These are phyloP conservation scores for Talaromyces sp. DNA, from an alignment of 2,329 filamentous ascomycete species.

Conservation along the genomic window DNA sequence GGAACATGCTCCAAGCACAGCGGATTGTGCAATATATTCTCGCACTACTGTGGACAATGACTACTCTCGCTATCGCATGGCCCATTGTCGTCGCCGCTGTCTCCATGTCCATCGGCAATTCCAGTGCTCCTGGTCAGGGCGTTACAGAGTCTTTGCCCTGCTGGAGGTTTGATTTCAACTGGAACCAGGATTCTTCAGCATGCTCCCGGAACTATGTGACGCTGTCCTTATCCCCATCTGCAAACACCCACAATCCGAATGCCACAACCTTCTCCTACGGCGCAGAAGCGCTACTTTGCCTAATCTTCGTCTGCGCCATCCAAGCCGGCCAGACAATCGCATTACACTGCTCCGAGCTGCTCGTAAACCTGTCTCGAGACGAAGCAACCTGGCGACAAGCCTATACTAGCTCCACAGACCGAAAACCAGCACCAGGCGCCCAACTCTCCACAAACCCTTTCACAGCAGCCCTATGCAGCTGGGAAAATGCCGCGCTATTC, in stretches of 20 bases:
- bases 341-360: constrained; percentile 14
- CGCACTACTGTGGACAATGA: not conserved
- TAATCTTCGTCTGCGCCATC: not conserved
- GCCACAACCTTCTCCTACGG: not conserved
- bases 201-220: not conserved
- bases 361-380: constrained; percentile 14
- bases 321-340: constrained; percentile 10
- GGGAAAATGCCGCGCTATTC: constrained; percentile 10
- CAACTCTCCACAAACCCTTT: not conserved
- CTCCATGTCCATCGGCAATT: not conserved
- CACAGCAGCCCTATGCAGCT: constrained; percentile 6
- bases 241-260: not conserved
- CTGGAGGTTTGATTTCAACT: not conserved
- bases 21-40: not conserved
- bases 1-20: not conserved
- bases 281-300: not conserved
- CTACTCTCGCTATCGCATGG: not conserved
- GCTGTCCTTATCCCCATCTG: not conserved
- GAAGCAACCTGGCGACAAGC: constrained; percentile 8
- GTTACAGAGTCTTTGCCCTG: not conserved
- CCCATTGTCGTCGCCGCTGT: not conserved
- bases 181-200: not conserved
- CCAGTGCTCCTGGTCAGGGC: not conserved
- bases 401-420: too few species aligned
- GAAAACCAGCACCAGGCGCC: too few species aligned